Conservation (phyloP, 345 rosid species). For the Populus deltoides region DNA sequence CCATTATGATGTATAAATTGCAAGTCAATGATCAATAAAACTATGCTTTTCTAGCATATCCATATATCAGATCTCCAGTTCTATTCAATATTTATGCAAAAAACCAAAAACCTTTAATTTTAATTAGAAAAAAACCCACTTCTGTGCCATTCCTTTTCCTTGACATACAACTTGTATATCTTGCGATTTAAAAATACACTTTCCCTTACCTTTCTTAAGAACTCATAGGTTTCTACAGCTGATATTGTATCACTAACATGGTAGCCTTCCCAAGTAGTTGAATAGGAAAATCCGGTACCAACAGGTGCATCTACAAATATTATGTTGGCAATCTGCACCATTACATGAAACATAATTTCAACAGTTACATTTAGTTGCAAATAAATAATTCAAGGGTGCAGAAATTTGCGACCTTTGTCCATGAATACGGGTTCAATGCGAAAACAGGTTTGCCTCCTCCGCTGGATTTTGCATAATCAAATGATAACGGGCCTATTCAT, state of each 20-base stretch:
- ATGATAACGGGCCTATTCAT: slow-evolving; percentile 22
- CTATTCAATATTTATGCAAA: not conserved
- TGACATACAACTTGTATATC: no score
- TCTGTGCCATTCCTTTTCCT: no score
- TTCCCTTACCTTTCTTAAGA: slow-evolving; percentile 32
- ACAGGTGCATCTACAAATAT: slow-evolving; percentile 36
- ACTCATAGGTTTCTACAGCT: slow-evolving; percentile 12
- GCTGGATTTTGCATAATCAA: slow-evolving; percentile 15
- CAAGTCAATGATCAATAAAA: not conserved
- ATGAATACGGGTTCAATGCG: not conserved
- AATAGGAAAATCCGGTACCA: slow-evolving; percentile 42
- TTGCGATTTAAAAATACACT: no score
- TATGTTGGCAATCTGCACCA: slow-evolving; percentile 9
- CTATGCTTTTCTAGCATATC: fast-evolving
- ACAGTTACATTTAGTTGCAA: not conserved
- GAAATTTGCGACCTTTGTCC: slow-evolving; percentile 10
- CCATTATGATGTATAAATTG: not conserved
- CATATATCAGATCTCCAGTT: not conserved
- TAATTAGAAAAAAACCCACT: no score
- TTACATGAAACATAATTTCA: not conserved
- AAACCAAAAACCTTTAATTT: no score
- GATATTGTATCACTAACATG: slow-evolving; percentile 10
- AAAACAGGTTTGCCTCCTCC: slow-evolving; percentile 19
- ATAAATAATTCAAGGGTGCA: not conserved
- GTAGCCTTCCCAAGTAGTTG: slow-evolving; percentile 18